Percentiles rank a stretch among this genome's conserved stretches.
Evolutionary conservation across 768 basidiomycete species (phyloP).

Genomic region (Boletus barrowsii): DNA sequence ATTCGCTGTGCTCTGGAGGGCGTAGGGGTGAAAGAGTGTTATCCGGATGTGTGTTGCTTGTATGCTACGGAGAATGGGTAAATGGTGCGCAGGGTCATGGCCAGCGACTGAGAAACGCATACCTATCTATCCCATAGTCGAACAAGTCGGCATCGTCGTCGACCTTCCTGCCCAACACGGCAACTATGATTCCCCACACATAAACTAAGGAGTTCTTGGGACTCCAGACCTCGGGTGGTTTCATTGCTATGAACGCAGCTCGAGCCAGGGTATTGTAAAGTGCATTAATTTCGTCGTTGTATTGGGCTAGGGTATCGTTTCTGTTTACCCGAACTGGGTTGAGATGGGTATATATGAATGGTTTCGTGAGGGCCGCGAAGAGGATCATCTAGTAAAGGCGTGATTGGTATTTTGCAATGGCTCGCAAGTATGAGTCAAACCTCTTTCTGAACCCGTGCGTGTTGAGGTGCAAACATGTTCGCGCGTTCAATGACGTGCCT

Average conservation of each 20-base stretch:
- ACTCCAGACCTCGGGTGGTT: slow-evolving; percentile 17
- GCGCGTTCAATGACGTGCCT: slow-evolving; percentile 16
- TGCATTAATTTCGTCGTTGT: slow-evolving; percentile 10
- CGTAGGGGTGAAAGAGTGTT: slow-evolving; percentile 34
- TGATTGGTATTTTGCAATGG: not conserved
- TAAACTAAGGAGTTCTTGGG: slow-evolving; percentile 10
- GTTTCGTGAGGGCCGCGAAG: slow-evolving; percentile 9
- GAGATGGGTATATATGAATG: slow-evolving; percentile 5
- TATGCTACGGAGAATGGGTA: slow-evolving; percentile 25
- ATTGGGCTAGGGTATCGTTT: slow-evolving; percentile 8
- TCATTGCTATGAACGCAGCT: slow-evolving; percentile 2
- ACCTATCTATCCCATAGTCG: slow-evolving; percentile 12
- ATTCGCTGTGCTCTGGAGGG: slow-evolving; percentile 26
- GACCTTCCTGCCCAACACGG: slow-evolving; percentile 11
- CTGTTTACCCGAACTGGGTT: slow-evolving; percentile 4
- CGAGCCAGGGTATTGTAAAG: slow-evolving; percentile 11
- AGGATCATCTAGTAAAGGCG: slow-evolving; percentile 13
- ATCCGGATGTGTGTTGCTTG: slow-evolving; percentile 42
- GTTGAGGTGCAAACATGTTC: slow-evolving; percentile 21
- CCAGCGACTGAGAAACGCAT: not conserved
- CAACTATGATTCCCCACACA: slow-evolving; percentile 12
- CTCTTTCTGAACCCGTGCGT: slow-evolving; percentile 22
- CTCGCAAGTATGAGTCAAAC: not conserved
- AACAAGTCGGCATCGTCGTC: slow-evolving; percentile 11
- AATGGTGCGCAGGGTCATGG: not conserved